phyloP scores from a whole-genome alignment of 805 yeast species.

The Myxozyma melibiosi region DNA sequence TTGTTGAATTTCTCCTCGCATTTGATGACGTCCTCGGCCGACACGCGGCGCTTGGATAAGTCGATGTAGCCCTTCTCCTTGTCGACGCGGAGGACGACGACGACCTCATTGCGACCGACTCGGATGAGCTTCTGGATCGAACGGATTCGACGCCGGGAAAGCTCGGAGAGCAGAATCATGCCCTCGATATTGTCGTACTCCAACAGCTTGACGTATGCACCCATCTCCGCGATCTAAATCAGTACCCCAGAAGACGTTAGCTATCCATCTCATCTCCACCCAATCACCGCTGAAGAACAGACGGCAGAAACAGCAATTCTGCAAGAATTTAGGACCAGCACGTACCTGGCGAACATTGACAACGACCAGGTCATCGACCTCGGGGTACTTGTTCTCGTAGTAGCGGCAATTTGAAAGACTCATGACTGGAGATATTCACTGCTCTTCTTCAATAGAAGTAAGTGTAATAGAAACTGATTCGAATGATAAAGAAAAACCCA shows the following conservation, averaged over 20 bases:
- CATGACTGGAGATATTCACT: conserved; percentile 54
- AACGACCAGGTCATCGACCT: conserved; percentile 98
- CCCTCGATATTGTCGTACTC: conserved; percentile 99
- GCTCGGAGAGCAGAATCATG: conserved; percentile 92
- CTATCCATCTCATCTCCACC: background rate
- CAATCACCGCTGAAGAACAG: background rate
- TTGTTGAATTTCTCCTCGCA: conserved; percentile 98
- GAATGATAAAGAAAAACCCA: too few species aligned
- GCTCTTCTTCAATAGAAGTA: background rate
- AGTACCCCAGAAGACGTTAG: background rate
- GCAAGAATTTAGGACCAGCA: too few species aligned
- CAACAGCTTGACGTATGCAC: conserved; percentile 92
- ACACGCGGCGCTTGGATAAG: conserved; percentile 94
- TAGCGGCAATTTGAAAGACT: conserved; percentile 90
- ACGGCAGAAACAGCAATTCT: too few species aligned
- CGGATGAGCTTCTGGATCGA: conserved; percentile 96
- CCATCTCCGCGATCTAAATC: conserved; percentile 88
- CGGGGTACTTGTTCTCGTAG: conserved; percentile 98
- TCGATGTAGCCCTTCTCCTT: conserved; percentile 98
- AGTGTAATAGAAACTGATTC: too few species aligned
- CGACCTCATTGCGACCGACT: conserved; percentile 98
- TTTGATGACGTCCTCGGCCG: conserved; percentile 94
- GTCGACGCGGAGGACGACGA: conserved; percentile 95
- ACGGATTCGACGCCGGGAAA: conserved; percentile 97
- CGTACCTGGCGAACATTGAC: conserved; percentile 85